Conservation (phyloP, 2,329 filamentous ascomycete species). For the Madurella fahalii region DNA sequence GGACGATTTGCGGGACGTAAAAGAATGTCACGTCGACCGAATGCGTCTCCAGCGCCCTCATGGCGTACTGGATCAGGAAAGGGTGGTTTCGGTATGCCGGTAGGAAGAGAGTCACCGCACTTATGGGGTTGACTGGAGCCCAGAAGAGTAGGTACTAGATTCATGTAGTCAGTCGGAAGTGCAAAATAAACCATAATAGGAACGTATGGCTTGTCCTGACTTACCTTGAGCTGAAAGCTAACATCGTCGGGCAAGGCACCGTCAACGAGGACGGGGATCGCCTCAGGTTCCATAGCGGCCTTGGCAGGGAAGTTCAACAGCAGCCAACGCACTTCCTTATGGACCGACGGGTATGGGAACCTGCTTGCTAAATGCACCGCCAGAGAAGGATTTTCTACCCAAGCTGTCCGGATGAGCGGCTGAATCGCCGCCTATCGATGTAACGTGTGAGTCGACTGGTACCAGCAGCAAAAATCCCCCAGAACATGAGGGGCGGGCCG, state of each 20-base stretch:
- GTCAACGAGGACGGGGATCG: constrained; percentile 76
- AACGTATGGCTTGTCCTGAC: constrained; percentile 1
- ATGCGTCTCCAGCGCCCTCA: constrained; percentile 90
- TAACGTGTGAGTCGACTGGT: no score
- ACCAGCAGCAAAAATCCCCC: no score
- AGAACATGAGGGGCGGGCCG: no score
- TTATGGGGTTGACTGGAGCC: constrained; percentile 87
- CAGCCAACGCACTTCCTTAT: constrained; percentile 72
- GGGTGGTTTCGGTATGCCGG: constrained; percentile 89
- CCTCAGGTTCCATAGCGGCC: constrained; percentile 75
- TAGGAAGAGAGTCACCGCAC: constrained; percentile 87
- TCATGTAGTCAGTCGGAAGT: constrained; percentile 29
- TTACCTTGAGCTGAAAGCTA: constrained; percentile 76
- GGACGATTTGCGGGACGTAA: constrained; percentile 97
- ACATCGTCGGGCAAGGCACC: constrained; percentile 73
- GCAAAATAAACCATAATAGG: not conserved
- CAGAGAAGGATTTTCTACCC: constrained; percentile 78
- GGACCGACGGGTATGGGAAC: constrained; percentile 71
- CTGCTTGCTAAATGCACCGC: constrained; percentile 80
- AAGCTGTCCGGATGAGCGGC: constrained; percentile 73
- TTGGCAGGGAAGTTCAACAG: constrained; percentile 80
- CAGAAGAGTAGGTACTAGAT: constrained; percentile 82
- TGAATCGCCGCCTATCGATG: constrained; percentile 49
- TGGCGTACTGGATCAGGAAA: constrained; percentile 92
- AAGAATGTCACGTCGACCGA: constrained; percentile 98